Percentiles rank a stretch among this genome's conserved stretches.
Conservation (phyloP, 164 flowering plant species). For the Chimonanthus salicifolius region DNA sequence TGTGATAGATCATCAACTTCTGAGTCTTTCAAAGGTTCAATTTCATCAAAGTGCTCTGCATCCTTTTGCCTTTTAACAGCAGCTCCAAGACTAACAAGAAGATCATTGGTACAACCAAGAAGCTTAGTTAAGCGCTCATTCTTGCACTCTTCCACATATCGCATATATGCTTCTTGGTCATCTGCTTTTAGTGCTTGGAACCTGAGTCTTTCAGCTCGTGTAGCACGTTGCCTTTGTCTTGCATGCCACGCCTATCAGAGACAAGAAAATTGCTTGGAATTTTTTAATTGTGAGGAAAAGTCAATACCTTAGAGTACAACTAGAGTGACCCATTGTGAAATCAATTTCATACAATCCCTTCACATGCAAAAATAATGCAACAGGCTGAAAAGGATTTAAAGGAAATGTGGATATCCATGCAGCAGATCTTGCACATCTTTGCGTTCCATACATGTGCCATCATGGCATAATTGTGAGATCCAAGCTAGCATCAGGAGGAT, state of each 20-base stretch:
- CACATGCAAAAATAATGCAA: background rate
- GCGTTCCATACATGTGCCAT: background rate
- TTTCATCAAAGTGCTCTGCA: slow-evolving; percentile 54
- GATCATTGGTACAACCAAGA: slow-evolving; percentile 89
- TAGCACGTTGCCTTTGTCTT: slow-evolving; percentile 92
- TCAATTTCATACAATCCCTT: background rate
- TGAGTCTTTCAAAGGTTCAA: slow-evolving; percentile 50
- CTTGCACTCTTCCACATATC: slow-evolving; percentile 96
- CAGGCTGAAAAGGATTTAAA: background rate
- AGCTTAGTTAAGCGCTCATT: slow-evolving; percentile 90
- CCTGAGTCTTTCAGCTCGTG: slow-evolving; percentile 86
- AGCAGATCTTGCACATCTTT: background rate
- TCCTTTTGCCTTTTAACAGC: slow-evolving; percentile 96
- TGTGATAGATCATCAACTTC: slow-evolving; percentile 45
- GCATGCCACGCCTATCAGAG: slow-evolving; percentile 84
- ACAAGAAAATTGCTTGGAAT: background rate
- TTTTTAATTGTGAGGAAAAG: background rate
- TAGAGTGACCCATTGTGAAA: background rate
- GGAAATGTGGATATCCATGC: background rate
- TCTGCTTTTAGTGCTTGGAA: slow-evolving; percentile 88
- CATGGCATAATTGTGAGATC: background rate
- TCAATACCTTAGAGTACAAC: background rate
- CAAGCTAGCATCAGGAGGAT: background rate
- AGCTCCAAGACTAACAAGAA: slow-evolving; percentile 83
- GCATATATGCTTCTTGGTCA: slow-evolving; percentile 98